These are phyloP conservation scores for Tillandsia leiboldiana DNA, from an alignment of 176 grass and related monocot genomes.

Conservation along the genomic window DNA sequence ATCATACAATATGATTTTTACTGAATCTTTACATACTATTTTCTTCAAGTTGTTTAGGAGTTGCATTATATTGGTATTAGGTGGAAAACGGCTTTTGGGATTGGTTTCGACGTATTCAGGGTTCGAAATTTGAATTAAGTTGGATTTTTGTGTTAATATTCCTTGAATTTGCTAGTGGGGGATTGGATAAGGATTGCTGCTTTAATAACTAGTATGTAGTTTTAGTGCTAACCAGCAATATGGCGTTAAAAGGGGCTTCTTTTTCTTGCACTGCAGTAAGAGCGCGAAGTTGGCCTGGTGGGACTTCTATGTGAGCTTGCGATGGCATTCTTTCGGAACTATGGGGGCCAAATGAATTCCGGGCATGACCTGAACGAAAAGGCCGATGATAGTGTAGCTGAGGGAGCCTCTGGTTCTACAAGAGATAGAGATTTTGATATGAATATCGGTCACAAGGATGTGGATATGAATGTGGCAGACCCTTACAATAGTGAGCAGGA, in stretches of 20 bases:
- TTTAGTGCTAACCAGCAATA: too few relatives aligned
- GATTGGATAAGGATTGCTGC: too few relatives aligned
- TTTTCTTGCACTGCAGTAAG: constrained; percentile 15
- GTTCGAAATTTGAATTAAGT: neutral
- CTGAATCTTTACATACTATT: too few relatives aligned
- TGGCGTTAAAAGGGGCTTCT: neutral
- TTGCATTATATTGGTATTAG: neutral
- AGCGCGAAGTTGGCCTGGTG: constrained; percentile 27
- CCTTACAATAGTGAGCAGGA: constrained; percentile 49
- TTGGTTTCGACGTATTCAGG: neutral
- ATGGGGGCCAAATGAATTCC: constrained; percentile 54
- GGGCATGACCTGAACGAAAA: constrained; percentile 78
- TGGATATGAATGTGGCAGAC: constrained; percentile 66
- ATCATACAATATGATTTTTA: too few relatives aligned
- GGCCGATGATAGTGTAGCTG: constrained; percentile 31
- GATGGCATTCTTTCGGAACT: constrained; percentile 97
- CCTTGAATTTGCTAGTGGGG: neutral
- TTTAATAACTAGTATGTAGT: too few relatives aligned
- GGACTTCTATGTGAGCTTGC: constrained; percentile 27
- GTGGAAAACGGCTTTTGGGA: neutral
- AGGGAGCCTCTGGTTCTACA: constrained; percentile 32
- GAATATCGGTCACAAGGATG: constrained; percentile 53
- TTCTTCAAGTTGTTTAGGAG: neutral
- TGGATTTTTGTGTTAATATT: neutral
- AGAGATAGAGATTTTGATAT: constrained; percentile 38